Evolutionary conservation across 2,329 filamentous ascomycete genomes (phyloP), one percentile per base, ranked within the genome.

Genomic region (Cladosporium sp.): DNA sequence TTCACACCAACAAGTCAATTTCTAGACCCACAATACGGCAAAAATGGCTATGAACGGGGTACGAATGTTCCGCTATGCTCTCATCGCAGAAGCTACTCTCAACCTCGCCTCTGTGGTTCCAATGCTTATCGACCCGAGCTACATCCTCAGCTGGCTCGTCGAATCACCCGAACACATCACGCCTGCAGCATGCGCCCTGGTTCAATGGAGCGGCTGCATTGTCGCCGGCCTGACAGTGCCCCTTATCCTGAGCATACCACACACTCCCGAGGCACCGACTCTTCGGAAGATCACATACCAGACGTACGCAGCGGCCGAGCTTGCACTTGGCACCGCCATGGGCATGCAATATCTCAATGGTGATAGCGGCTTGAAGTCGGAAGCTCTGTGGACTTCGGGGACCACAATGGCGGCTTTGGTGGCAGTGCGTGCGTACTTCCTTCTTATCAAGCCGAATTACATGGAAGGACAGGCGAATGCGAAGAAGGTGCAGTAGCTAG

Each of bases 241-340:
- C 1, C 49, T 72, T 9, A 51, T 69, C 9, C 61, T 70, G 40
- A 61, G 60, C n/a, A 61, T 67, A 15, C 69, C 66, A 12, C 65
- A 71, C 49, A 65, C 61, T 3, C 58, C 61, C 15, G 55, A 51
- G 4, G 52, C 51, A 8, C 42, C 51, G 8, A 25, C 38, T 14
- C 19, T 38, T 15, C 36, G 58, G 22, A 55, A 51, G 17, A 55
- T 60, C 8, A 62, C 64, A 15, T 72, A 71, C 61, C 60, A 60
- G 37, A 62, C 55, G 12, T 60, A 70, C 25, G 67, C 59, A 12
- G 45, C 51, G 5, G 64, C 62, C 19, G 69, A 72, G 54, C 57
- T 61, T 9, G 58, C 51, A 15, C 54, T 72, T 5, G 66, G 66
- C 3, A 59, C 62, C 20, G 38, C 67, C 2, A 57, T 67, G 25